Percentiles rank a stretch among this genome's conserved stretches.
Conservation (phyloP, 495 filamentous ascomycete species). For the Talaromyces adpressus region DNA sequence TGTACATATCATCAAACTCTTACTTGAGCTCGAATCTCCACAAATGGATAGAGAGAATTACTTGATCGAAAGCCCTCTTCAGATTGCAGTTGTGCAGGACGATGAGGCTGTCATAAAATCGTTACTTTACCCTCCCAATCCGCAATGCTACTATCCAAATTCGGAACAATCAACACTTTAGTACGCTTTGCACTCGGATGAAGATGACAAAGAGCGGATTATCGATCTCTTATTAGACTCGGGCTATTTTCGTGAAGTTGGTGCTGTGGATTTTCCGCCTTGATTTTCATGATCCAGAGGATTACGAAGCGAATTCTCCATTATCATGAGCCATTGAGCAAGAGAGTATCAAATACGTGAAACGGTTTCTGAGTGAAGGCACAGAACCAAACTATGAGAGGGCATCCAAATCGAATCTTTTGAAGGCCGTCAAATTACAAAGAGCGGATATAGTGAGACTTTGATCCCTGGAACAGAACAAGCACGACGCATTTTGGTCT, state of each 20-base stretch:
- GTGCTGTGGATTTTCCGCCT: neutral
- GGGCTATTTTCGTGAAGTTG: neutral
- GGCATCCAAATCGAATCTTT: neutral
- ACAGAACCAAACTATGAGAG: neutral
- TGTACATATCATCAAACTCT: neutral
- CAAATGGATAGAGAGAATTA: neutral
- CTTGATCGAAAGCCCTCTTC: neutral
- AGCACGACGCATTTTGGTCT: neutral
- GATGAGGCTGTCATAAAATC: neutral
- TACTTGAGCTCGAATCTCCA: neutral
- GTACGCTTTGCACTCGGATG: neutral
- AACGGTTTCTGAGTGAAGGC: neutral
- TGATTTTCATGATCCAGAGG: neutral
- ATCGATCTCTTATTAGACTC: neutral
- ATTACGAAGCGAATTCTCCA: neutral
- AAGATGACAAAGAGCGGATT: neutral
- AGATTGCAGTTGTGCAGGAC: neutral
- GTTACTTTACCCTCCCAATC: neutral
- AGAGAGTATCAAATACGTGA: neutral
- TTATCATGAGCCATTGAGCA: neutral
- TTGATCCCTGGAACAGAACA: neutral
- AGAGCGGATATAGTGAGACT: neutral
- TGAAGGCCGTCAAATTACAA: neutral
- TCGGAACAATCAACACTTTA: neutral
- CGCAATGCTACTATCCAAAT: neutral